Base-by-base conservation (phyloP, 1,284 basidiomycete genomes). In the Schizophyllum amplum region DNA sequence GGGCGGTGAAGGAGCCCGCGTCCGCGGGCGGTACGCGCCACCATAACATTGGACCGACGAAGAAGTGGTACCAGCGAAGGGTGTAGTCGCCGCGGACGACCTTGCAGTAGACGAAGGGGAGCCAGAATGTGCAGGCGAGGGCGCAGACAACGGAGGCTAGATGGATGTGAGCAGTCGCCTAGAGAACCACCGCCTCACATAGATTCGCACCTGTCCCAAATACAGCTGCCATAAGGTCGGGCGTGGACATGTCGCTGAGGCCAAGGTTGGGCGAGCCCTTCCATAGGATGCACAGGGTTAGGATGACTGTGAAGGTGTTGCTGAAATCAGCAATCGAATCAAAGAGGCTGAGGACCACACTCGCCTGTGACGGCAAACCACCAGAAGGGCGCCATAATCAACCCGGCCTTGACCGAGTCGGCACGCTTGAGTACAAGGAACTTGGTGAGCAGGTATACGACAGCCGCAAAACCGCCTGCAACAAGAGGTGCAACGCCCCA, bases 61-160 rank as follows among this genome's bases (percentile, higher is more conserved):
- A 66, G 60, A 68, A 66, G 57, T 68, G 67, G 53, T 67, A 67
- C 57, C 61, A 66, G 9, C 65, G 60, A 20, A 69, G 33, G 24
- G 64, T 68, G 60, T 67, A 67, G 47, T 69, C 66, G 46, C 66
- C 64, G 54, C 64, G 62, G 13, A 69, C 58, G 27, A 67, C 65
- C 57, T 62, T 67, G 57, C 58, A 59, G 54, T 68, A 63, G 20
- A 67, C 65, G 49, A 64, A 69, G 17, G 67, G 67, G 11, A 67
- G 58, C 67, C 66, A 68, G 63, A 68, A 68, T 15, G 65, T 23
- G 26, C 62, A 33, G 4, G 67, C 65, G 20, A 68, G 60, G 1
- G 58, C 55, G 2, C 61, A 58, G 15, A 68, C 56, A 25, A 67
- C 67, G 11, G 63, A 51, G 20, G 63, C 58, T 24, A 2, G 7